Conservation (phyloP, 108 stramenopile genomes). For the Skeletonema marinoi region DNA sequence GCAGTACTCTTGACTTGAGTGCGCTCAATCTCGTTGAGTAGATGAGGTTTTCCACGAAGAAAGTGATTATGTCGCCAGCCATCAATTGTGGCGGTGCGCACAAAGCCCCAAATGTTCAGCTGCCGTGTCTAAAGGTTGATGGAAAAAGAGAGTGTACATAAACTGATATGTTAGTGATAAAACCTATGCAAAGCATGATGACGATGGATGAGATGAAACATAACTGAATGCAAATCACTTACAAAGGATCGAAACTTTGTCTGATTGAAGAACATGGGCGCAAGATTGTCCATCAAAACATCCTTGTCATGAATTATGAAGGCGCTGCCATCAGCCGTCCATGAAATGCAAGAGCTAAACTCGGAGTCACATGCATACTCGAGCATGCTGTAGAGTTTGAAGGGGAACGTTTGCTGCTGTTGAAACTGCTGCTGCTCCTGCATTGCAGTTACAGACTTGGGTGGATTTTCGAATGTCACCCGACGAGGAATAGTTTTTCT, state of each 20-base stretch:
- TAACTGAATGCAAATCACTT: not conserved
- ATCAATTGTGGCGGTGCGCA: not conserved
- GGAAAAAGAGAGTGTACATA: no score
- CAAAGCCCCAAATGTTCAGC: not conserved
- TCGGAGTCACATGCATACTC: not conserved
- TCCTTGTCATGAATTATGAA: conserved; percentile 11
- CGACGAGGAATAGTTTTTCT: no score
- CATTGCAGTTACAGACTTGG: no score
- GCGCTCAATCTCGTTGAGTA: not conserved
- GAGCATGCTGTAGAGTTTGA: not conserved
- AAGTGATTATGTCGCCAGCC: not conserved
- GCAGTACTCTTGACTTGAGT: not conserved
- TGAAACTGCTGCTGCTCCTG: not conserved
- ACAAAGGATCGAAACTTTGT: conserved; percentile 8
- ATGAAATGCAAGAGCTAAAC: conserved; percentile 4
- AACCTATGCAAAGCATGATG: not conserved
- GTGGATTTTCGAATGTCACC: no score
- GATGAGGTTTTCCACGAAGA: not conserved
- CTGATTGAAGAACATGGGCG: conserved; percentile 14
- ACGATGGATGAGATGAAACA: not conserved
- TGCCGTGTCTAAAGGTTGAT: not conserved
- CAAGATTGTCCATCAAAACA: conserved; percentile 2
- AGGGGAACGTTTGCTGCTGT: not conserved
- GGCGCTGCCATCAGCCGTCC: not conserved
- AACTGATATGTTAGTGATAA: not conserved